These are phyloP conservation scores for Fusarium staphyleae DNA, from an alignment of 2,329 filamentous ascomycete genomes.

Conservation along the genomic window DNA sequence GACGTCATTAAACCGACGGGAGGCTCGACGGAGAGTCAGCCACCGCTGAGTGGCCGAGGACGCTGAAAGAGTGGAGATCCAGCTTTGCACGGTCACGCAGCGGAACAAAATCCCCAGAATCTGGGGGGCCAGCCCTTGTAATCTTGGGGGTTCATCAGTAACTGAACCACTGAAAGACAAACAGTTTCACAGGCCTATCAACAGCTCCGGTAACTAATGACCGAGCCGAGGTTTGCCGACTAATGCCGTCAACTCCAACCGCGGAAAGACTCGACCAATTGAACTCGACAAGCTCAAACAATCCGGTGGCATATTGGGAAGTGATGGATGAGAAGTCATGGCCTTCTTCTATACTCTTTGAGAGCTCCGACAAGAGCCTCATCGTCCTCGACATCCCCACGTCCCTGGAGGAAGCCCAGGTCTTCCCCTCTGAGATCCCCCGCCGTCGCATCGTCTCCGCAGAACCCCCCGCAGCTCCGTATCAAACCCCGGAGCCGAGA, in stretches of 20 bases:
- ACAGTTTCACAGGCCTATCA: not conserved
- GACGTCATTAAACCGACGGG: conserved; percentile 41
- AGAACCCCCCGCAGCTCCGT: conserved; percentile 53
- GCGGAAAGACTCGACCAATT: conserved; percentile 13
- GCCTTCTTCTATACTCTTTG: conserved; percentile 45
- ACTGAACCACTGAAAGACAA: not conserved
- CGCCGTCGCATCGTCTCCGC: conserved; percentile 55
- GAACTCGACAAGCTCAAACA: conserved; percentile 2
- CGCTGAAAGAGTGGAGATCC: conserved; percentile 4
- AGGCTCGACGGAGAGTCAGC: conserved; percentile 22
- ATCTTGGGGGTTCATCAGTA: too few species aligned
- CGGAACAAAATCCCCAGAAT: conserved; percentile 25
- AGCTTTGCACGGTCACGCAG: conserved; percentile 33
- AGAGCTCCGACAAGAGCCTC: conserved; percentile 51
- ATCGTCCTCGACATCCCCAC: conserved; percentile 72
- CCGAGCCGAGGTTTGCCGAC: conserved; percentile 44
- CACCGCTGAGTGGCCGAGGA: conserved; percentile 12
- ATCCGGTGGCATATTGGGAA: too few species aligned
- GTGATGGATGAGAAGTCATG: conserved; percentile 8
- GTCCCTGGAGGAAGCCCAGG: conserved; percentile 73
- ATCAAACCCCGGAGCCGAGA: conserved; percentile 60
- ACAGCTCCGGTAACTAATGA: conserved; percentile 35
- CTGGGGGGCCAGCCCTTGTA: not conserved
- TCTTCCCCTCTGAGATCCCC: conserved; percentile 48
- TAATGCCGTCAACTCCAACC: conserved; percentile 31